phyloP scores from a whole-genome alignment of 345 rosid species.

The Ceriops zippeliana region DNA sequence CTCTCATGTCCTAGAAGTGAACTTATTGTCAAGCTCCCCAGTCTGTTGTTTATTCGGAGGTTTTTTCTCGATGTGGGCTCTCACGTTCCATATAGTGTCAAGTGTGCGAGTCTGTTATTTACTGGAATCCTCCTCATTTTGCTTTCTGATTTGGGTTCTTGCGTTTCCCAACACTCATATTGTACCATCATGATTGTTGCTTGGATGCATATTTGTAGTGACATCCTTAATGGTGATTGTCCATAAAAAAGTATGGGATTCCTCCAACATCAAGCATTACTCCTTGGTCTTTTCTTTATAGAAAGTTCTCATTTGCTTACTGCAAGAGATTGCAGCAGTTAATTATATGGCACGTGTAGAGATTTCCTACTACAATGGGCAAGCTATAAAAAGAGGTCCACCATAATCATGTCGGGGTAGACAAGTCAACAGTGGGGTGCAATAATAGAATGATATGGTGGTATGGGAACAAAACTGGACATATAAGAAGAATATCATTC shows the following conservation, averaged over 20 bases:
- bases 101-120: too few relatives aligned
- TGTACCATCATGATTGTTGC: too few relatives aligned
- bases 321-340: neutral
- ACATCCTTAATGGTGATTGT: too few relatives aligned
- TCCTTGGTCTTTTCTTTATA: neutral
- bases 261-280: neutral
- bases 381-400: slow-evolving; percentile 25
- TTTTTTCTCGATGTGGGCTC: too few relatives aligned
- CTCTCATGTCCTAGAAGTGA: neutral
- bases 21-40: too few relatives aligned
- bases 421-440: slow-evolving; percentile 32
- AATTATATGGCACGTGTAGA: slow-evolving; percentile 6
- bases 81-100: too few relatives aligned
- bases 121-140: too few relatives aligned
- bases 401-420: slow-evolving; percentile 24
- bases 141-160: too few relatives aligned
- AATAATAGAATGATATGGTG: slow-evolving; percentile 26
- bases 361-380: slow-evolving; percentile 4
- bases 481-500: slow-evolving; percentile 7
- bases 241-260: too few relatives aligned
- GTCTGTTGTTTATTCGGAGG: too few relatives aligned
- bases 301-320: neutral
- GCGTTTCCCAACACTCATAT: too few relatives aligned
- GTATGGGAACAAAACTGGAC: slow-evolving; percentile 13
- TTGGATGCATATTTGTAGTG: too few relatives aligned